Evolutionary conservation across 2,329 filamentous ascomycete genomes (phyloP), one percentile per base, ranked within the genome.

Genomic region (Stemphylium vesicarium): DNA sequence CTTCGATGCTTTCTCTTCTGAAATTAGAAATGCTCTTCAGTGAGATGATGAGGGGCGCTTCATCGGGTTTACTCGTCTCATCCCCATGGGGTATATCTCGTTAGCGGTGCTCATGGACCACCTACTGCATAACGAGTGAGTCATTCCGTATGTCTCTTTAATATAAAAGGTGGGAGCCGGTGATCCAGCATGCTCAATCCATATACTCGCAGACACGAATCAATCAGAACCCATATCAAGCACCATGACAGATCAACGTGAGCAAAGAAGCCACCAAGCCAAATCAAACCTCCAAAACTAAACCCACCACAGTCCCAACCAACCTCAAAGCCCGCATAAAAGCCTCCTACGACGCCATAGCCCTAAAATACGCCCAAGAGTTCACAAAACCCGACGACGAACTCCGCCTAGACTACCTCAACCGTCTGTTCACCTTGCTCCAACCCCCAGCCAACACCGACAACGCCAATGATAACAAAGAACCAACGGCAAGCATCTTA

Each of bases 341-440:
- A 50, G 52, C 45, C 31, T 63, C 68, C 8, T 74, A 72, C 60
- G 68, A 74, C 39, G 66, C 68, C n/a, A 68, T 72, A 15, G 66
- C 71, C 41, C 42, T 53, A 4, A 56, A 50, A 11, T 72, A 71
- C 50, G 66, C 65, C 38, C 37, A 46, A 26, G 40, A 51, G 2
- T 70, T 68, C 36, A 64, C 56, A 3, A 55, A 20, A n/a, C 46
- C 50, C 8, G 53, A 67, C 40, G 66, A 70, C 37, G 44, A 53
- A 4, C 54, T 65, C 13, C 60, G 70, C 32, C 52, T 69, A 15
- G 44, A 61, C 35, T 73, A 70, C 42, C 53, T 68, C 6, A 15
- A 48, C 20, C 53, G 52, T 11, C 61, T 73, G 0, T 38, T 72
- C 16, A 22, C 41, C 18, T 51, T 50, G 3, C 53, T 72, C 0